These are phyloP conservation scores for Ganoderma lucidum DNA, from an alignment of 1,284 basidiomycete genomes.

Conservation along the genomic window DNA sequence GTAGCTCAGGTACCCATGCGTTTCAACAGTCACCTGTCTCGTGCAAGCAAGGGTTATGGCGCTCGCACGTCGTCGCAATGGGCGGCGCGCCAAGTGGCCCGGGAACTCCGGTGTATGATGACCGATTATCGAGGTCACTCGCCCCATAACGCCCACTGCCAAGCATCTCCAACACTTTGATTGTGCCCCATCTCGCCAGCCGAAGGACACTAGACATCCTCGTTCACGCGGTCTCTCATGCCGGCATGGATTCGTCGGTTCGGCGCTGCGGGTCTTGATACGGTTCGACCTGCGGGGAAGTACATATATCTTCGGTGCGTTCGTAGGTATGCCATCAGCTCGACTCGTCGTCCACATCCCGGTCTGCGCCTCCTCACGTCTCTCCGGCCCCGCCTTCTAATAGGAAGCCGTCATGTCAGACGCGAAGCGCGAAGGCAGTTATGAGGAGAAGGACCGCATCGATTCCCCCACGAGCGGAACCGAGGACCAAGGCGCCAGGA, in stretches of 20 bases:
- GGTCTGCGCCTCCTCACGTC: not conserved
- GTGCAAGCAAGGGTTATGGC: not conserved
- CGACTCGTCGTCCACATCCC: not conserved
- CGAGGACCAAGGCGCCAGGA: slow-evolving; percentile 2
- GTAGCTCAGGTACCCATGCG: not conserved
- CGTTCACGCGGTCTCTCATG: slow-evolving; percentile 1
- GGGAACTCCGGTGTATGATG: not conserved
- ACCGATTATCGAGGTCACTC: slow-evolving; percentile 2
- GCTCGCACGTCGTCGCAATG: not conserved
- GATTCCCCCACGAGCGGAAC: not conserved
- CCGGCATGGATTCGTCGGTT: slow-evolving; percentile 1
- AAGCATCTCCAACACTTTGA: not conserved
- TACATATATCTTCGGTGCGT: slow-evolving; percentile 1
- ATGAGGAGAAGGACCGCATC: slow-evolving; percentile 5
- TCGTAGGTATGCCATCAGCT: not conserved
- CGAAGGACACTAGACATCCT: not conserved
- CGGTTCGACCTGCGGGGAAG: not conserved
- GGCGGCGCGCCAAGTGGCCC: slow-evolving; percentile 2
- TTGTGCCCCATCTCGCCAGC: not conserved
- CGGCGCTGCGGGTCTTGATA: not conserved
- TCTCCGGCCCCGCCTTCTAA: not conserved
- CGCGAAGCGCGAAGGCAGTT: not conserved
- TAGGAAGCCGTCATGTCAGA: not conserved
- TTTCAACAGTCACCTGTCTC: not conserved
- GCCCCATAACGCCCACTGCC: not conserved